Base-by-base conservation (phyloP, 2,329 filamentous ascomycete genomes). In the Acephala macrosclerotiorum region DNA sequence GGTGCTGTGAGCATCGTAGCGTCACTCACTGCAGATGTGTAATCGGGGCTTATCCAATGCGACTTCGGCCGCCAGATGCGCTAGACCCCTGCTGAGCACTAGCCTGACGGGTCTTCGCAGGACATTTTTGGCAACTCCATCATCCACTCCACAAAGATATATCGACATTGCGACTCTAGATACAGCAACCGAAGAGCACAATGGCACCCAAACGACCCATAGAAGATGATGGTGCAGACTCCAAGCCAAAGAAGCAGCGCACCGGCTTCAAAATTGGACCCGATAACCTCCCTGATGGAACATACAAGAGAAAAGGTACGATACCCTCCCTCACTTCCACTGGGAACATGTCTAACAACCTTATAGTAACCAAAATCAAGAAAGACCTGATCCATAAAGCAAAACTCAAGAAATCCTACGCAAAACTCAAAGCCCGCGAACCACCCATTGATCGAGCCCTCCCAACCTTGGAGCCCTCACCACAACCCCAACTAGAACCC, bases 401-500 rank as follows among this genome's bases (percentile, higher is more conserved):
- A 67, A 97, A 97, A 79, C 85, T 97, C 68, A 96, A 95, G 80
- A 97, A 97, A 79, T 87, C 91, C 49, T 97, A 97, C 77, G 91
- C 91, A 69, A 97, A 97, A 79, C 83, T 97, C 70, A 95, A 94
- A 79, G 89, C 88, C 47, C 73, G 72, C 61, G 74, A 77, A 65
- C 69, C 72, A 8, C 40, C 53, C 4, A 20, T 45, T 14, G 66
- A 68, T 45, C 33, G 65, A 3, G 14, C 18, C 60, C 72, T 76
- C 42, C 11, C 29, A 12, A 26, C 49, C 66, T 22, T 26, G 35
- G 26, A 25, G 57, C n/a, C 5, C 36, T 20, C 47, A 20, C 42
- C 38, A 49, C 12, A 26, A 53, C 49, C 53, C 47, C 58, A 4
- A 9, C n/a, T 22, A 26, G 70, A 70, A 45, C 67, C 70, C 20